Conservation (phyloP, 352 stramenopile species). For the Phytophthora europaea region DNA sequence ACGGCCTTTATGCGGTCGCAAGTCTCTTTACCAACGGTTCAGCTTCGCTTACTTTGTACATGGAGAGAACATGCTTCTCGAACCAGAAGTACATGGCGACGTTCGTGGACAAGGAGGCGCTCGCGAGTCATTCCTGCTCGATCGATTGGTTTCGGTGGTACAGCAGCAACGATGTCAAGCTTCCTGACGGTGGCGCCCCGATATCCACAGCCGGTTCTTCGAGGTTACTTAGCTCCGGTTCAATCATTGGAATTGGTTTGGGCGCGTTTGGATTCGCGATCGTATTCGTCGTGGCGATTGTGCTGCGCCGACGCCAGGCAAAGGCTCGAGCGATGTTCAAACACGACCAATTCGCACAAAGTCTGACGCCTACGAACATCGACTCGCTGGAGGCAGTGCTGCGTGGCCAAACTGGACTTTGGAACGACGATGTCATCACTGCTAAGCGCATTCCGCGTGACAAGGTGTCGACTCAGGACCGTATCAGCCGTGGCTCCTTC, state of each 20-base stretch:
- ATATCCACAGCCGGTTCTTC: neutral
- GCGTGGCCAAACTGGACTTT: slow-evolving; percentile 34
- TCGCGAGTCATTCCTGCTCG: slow-evolving; percentile 26
- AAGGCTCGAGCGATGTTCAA: slow-evolving; percentile 17
- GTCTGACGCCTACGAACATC: slow-evolving; percentile 19
- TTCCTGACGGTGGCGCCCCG: slow-evolving; percentile 4
- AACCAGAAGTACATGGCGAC: slow-evolving; percentile 28
- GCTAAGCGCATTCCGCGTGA: slow-evolving; percentile 51
- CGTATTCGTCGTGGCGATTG: slow-evolving; percentile 11
- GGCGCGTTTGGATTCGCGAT: slow-evolving; percentile 20
- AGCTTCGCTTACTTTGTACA: slow-evolving; percentile 20
- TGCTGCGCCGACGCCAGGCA: slow-evolving; percentile 19
- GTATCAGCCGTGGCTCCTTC: slow-evolving; percentile 44
- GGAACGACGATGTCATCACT: slow-evolving; percentile 53
- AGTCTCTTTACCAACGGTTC: slow-evolving; percentile 24
- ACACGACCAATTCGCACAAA: slow-evolving; percentile 22
- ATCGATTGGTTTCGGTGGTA: slow-evolving; percentile 35
- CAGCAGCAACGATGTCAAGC: slow-evolving; percentile 32
- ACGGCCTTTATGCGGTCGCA: slow-evolving; percentile 27
- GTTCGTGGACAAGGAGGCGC: slow-evolving; percentile 14
- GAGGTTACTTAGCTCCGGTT: slow-evolving; percentile 12
- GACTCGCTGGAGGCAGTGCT: slow-evolving; percentile 32
- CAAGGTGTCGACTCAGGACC: slow-evolving; percentile 34
- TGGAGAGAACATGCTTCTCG: slow-evolving; percentile 30
- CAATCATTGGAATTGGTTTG: slow-evolving; percentile 28